These are phyloP conservation scores for Stachybotrys echinatus DNA, from an alignment of 2,329 filamentous ascomycete genomes.

Conservation along the genomic window DNA sequence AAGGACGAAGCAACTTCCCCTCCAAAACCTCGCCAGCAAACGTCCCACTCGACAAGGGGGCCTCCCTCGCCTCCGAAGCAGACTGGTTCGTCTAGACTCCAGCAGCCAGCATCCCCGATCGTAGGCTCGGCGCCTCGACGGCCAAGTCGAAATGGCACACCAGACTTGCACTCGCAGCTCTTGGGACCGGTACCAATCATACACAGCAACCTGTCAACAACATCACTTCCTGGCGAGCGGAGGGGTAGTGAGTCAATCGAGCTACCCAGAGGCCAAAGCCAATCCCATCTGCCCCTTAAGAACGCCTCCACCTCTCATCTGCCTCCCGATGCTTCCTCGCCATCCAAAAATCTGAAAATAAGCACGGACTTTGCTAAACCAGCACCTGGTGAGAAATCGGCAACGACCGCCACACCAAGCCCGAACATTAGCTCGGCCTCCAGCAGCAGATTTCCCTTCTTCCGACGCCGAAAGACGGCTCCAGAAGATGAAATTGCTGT, in stretches of 20 bases:
- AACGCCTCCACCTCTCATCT: conserved; percentile 26
- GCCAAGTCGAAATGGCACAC: conserved; percentile 65
- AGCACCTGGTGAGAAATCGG: not conserved
- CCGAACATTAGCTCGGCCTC: conserved; percentile 51
- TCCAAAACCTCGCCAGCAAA: conserved; percentile 27
- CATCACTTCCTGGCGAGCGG: conserved; percentile 39
- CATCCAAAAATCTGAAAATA: conserved; percentile 11
- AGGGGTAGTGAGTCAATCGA: conserved; percentile 33
- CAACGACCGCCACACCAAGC: conserved; percentile 40
- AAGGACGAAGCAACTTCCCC: conserved; percentile 32
- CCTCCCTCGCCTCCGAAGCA: conserved; percentile 28
- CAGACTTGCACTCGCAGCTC: conserved; percentile 53
- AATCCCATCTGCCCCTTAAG: conserved; percentile 9
- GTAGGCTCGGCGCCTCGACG: conserved; percentile 46
- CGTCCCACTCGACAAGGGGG: conserved; percentile 18
- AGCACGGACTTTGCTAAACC: conserved; percentile 11
- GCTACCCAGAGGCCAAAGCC: not conserved
- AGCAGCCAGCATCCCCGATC: conserved; percentile 19
- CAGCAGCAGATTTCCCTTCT: conserved; percentile 68
- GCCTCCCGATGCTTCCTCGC: conserved; percentile 11
- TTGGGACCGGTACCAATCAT: conserved; percentile 49
- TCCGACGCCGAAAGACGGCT: conserved; percentile 62
- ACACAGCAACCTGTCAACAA: conserved; percentile 54
- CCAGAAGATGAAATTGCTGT: conserved; percentile 39
- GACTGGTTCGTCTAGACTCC: conserved; percentile 12